Base-by-base conservation (phyloP, 2,329 filamentous ascomycete species). In the Microascus cirrosus region DNA sequence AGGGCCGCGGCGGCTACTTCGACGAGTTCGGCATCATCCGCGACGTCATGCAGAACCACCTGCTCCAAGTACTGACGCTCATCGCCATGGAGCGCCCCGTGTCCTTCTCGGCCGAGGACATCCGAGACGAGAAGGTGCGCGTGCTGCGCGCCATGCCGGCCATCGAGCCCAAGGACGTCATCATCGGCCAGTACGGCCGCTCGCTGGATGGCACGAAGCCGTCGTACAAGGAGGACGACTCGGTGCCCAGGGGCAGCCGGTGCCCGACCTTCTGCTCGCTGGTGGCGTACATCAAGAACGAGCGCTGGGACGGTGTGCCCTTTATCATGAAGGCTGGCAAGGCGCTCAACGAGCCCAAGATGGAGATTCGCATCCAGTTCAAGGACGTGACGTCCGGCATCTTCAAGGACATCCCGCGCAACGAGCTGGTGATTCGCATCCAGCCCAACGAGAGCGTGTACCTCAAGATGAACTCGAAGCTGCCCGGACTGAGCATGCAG, bases 391-490 rank as follows among this genome's bases (percentile, higher is more conserved):
- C 94, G 24, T 96, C 92, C 54, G 94, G 95, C 65, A 99, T 99
- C 74, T 99, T 99, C 80, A 97, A 97, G 83, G 93, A 99, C 72
- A 99, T 99, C 69, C 95, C 94, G 60, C 88, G 95, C 65, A 99
- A 99, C 79, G 94, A 99, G 78, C 87, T 99, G 64, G 94, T 99
- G 68, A 96, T 99, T 79, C 92, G 94, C 65, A 95, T 99, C 63
- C 94, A 99, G 79, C 94, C 94, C 67, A 99, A 99, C 78, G 94
- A 99, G 82, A 95, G 90, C 71, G 92, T 99, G 65, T 99, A 99
- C 78, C 95, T 97, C 75, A 99, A 99, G 85, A 99, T 99, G 94
- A 99, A 99, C 86, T 97, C 93, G 34, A 99, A 99, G 82, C 81
- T 99, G 60, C 95, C 94, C 22, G 94, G 94, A 67, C 80, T 99